Base-by-base conservation (phyloP, 768 basidiomycete species). In the Butyriboletus loyo region DNA sequence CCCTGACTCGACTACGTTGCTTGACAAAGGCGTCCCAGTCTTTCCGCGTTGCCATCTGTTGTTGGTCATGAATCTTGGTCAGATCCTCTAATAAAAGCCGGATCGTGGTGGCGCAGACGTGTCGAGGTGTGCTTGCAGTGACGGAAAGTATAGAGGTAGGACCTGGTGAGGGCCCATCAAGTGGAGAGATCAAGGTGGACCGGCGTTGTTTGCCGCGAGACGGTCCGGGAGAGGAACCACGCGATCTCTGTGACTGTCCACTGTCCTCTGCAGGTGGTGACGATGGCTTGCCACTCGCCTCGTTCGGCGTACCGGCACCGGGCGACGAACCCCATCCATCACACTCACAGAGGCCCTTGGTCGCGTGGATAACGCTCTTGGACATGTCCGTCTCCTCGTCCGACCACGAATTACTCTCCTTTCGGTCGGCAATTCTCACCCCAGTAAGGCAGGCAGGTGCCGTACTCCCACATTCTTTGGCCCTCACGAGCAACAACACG, bases 1-100 rank as follows among this genome's bases (percentile, higher is more conserved):
- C 55, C 59, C 71, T 74, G 43, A 71, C 73, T 58, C 79, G 82
- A 59, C 70, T 81, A 45, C 87, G 74, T 58, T 87, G 82, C 56
- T 80, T 84, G 17, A 98, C 82, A 66, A 95, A 98, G 0, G 75
- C 79, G 54, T 96, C 92, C 96, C 97, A 98, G 50, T 89, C 90
- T 55, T 82, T 83, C 49, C 85, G 76, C 56, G 82, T 85, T 9
- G 75, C 61, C 1, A 72, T 71, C 62, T 98, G 93, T 32, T 84
- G 82, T 58, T 82, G 72, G 61, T 97, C 93, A 63, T 98, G 94
- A 11, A 90, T 86, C 56, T 81, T 81, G 5, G 83, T 93, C 42
- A 97, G 76, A 65, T 87, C 80, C 19, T 82, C 78, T 6, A 98
- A 77, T 30, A 97, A 73, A n/a, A 71, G 70, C 5, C 86, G 82